Evolutionary conservation across 352 stramenopile species (phyloP), one percentile per base, ranked within the genome.

Genomic region (Globisporangium yorkense): DNA sequence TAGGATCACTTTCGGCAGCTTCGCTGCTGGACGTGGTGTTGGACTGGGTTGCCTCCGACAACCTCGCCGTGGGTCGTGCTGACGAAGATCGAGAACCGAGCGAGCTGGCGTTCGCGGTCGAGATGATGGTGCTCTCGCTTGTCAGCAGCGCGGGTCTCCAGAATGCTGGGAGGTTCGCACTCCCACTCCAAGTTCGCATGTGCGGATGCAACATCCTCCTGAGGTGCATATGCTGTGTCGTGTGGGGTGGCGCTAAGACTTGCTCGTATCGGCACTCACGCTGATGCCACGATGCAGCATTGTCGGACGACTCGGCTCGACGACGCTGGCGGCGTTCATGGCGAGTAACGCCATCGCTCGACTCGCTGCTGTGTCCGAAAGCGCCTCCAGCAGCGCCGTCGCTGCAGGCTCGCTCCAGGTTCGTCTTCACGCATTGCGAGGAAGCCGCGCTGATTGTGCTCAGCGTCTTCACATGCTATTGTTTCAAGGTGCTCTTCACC

Each of bases 181-280:
- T 83, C 4, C 61, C 66, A 8, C 54, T 71, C 8, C 81, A 88
- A 63, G 59, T 84, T 33, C 73, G 74, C 20, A 68, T 91, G 48
- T 87, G 77, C n/a, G 75, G 66, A 44, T 88, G 77, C 65, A 88
- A 88, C 51, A 56, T 86, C 29, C 44, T 91, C 20, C 51, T 89
- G 33, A 87, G 79, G 81, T 89, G 61, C 33, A 57, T 35, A 13
- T 18, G 3, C 8, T 12, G 33, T 4, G 37, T 18, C 37, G 37
- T 16, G 5, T 12, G 3, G 5, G 37, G 8, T 4, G 16, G 13
- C 5, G 37, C 4, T 18, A 15, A 13, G 3, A 6, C 8, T 54
- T 24, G 16, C n/a, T 27, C 21, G 33, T 37, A 37, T 37, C 33
- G 9, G 33, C 9, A 16, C 6, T 54, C 50, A 54, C 18, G 21